Conservation (phyloP, 192 early-diverging fungal genomes). For the Coemansia pectinata region DNA sequence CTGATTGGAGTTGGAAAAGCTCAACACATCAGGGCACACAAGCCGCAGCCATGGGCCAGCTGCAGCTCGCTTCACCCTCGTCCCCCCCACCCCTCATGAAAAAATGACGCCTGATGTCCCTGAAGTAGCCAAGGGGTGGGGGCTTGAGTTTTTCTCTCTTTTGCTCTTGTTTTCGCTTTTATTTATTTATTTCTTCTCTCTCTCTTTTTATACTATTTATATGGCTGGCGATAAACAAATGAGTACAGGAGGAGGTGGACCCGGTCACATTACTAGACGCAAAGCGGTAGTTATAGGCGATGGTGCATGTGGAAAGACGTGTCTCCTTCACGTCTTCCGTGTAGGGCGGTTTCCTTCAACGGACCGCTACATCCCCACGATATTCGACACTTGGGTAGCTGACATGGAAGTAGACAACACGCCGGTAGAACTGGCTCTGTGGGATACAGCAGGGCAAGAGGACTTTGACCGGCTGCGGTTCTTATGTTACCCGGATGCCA, state of each 20-base stretch:
- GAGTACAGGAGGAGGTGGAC: background rate
- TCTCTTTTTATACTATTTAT: slow-evolving; percentile 1
- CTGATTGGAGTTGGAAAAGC: background rate
- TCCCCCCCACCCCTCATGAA: background rate
- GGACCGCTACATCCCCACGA: slow-evolving; percentile 77
- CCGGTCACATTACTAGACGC: slow-evolving; percentile 6
- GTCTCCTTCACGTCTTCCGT: slow-evolving; percentile 81
- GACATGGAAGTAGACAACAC: slow-evolving; percentile 89
- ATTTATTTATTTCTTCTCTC: background rate
- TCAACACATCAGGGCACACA: slow-evolving; percentile 2
- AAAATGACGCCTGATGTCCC: slow-evolving; percentile 1
- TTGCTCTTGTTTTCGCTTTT: background rate
- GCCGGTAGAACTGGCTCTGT: slow-evolving; percentile 84
- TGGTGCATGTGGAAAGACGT: slow-evolving; percentile 90
- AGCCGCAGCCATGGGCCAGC: background rate
- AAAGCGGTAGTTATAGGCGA: slow-evolving; percentile 92
- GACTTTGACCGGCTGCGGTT: slow-evolving; percentile 93
- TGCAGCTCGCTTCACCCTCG: background rate
- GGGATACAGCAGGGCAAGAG: slow-evolving; percentile 98
- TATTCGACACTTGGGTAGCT: slow-evolving; percentile 94
- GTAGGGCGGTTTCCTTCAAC: slow-evolving; percentile 73
- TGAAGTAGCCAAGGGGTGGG: background rate
- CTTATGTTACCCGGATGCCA: slow-evolving; percentile 89
- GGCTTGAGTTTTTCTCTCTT: background rate
- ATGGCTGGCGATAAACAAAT: slow-evolving; percentile 1